A percentile compares a stretch with the other conserved stretches of the same genome.
Evolutionary conservation across 768 basidiomycete species (phyloP).

Genomic region (Hirschioporus abietinus): DNA sequence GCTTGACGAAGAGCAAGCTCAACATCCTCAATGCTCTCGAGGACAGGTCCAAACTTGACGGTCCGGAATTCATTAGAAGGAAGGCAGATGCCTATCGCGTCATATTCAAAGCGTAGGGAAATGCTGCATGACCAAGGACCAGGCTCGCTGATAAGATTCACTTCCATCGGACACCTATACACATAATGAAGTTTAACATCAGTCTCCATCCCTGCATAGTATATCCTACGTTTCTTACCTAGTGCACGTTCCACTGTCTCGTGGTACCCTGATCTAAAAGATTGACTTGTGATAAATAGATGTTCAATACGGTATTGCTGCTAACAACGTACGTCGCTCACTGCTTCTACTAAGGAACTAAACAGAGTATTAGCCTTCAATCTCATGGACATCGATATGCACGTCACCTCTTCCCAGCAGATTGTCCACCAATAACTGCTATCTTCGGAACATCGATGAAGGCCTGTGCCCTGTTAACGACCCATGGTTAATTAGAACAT

Average conservation of each 20-base stretch:
- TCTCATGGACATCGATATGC: neutral
- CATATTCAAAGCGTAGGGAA: constrained; percentile 18
- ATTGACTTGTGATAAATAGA: neutral
- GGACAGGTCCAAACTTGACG: constrained; percentile 24
- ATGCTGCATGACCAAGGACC: constrained; percentile 23
- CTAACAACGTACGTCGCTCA: constrained; percentile 40
- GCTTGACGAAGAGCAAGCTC: constrained; percentile 42
- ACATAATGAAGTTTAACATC: neutral
- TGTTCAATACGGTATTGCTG: neutral
- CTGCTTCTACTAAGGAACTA: constrained; percentile 54
- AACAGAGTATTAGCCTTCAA: constrained; percentile 3
- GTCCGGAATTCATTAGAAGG: constrained; percentile 4
- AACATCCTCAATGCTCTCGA: constrained; percentile 27
- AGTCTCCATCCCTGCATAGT: neutral
- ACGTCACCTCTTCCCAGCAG: constrained; percentile 30
- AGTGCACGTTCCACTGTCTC: constrained; percentile 58
- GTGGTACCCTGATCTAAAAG: constrained; percentile 50
- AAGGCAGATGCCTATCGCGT: constrained; percentile 2
- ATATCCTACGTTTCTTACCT: constrained; percentile 26
- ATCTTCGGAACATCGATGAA: constrained; percentile 45
- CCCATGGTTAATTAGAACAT: constrained; percentile 6
- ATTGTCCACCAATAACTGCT: constrained; percentile 53
- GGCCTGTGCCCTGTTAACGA: constrained; percentile 27
- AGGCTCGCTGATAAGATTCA: constrained; percentile 4
- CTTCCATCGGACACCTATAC: constrained; percentile 18